phyloP scores from a whole-genome alignment of 1,139 yeast genomes.

The Candida neerlandica region DNA sequence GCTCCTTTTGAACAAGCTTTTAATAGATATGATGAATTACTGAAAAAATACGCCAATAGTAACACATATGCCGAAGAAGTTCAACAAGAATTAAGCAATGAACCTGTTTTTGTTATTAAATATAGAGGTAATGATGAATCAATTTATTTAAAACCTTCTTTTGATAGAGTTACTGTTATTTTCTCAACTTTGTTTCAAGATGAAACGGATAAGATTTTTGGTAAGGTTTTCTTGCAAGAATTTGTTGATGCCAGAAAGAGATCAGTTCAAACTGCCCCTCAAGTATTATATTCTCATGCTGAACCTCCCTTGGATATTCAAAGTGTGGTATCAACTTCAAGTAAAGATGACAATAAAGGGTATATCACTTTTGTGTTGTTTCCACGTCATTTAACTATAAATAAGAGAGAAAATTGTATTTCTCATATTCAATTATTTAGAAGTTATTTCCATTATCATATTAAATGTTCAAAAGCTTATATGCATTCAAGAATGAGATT shows the following conservation, averaged over 20 bases:
- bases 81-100: conserved; percentile 50
- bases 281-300: conserved; percentile 84
- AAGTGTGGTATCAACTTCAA: conserved; percentile 24
- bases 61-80: conserved; percentile 54
- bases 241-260: conserved; percentile 95
- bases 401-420: conserved; percentile 79
- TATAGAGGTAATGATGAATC: conserved; percentile 89
- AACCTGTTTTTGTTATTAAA: conserved; percentile 70
- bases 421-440: conserved; percentile 90
- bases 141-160: conserved; percentile 87
- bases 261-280: conserved; percentile 97
- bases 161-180: conserved; percentile 94
- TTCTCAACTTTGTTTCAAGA: conserved; percentile 94
- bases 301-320: conserved; percentile 93
- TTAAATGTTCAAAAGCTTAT: conserved; percentile 96
- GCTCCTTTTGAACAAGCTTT: conserved; percentile 93
- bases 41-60: conserved; percentile 50
- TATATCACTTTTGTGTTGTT: conserved; percentile 75
- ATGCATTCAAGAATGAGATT: conserved; percentile 98
- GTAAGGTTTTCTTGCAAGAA: conserved; percentile 94
- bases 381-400: conserved; percentile 74
- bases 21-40: conserved; percentile 70
- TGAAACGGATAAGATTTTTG: conserved; percentile 94
- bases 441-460: conserved; percentile 97
- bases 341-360: conserved; percentile 57